Base-by-base conservation (phyloP, 2,329 filamentous ascomycete genomes). In the Fusarium sp. region DNA sequence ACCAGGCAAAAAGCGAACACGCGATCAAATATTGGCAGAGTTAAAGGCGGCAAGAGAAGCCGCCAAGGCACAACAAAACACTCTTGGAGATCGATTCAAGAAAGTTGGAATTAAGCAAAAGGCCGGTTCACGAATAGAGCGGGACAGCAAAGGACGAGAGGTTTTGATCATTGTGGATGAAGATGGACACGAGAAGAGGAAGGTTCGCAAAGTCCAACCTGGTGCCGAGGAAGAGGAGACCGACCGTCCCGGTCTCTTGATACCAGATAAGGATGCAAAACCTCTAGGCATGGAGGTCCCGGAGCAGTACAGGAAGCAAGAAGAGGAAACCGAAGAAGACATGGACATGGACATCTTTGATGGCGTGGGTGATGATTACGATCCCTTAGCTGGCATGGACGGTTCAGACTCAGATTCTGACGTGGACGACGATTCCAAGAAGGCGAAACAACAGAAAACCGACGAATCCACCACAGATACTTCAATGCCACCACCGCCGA, bases 211-310 rank as follows among this genome's bases (percentile, higher is more conserved):
- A 73, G 67, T 85, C 12, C 83, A 83, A 51, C 78, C 80, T 3
- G 79, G 76, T 40, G 77, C 76, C 11, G 78, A 82, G 50, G 79
- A 82, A 49, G 76, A 79, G 37, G 77, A 53, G 71, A 75, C 53
- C 81, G 81, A 67, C 70, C 78, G 48, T 12, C 78, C 78, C 30
- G 84, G 82, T 27, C 78, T 89, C 27, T 78, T 87, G 34, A 82
- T 85, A 79, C 86, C 86, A 5, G 85, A 87, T 65, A 86, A 88
- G 65, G 81, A 86, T 63, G 84, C 82, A 23, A 85, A 86, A 68
- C 87, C 88, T 1, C 79, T 90, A 1, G 89, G 89, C 0, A 90
- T 91, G 88, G 88, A 90, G 59, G 86, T 91, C 10, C 88, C 89
- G 3, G 87, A 90, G 54, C 82, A 85, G 40, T 88, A 87, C 73